Conservation (phyloP, 2,329 filamentous ascomycete genomes). For the Neobulgaria alba region DNA sequence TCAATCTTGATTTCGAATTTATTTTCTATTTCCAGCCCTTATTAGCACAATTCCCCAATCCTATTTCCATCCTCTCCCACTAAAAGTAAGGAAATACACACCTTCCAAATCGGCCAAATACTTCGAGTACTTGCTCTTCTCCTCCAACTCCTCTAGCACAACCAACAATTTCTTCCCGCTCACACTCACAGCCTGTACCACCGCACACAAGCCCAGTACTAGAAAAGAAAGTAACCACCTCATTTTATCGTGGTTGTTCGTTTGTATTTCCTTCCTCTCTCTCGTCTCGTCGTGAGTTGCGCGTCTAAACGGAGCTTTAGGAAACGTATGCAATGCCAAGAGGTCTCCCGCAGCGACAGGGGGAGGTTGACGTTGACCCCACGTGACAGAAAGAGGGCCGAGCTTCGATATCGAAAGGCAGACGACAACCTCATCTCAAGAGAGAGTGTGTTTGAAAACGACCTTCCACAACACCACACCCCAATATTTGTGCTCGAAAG, state of each 20-base stretch:
- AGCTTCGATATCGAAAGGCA: not conserved
- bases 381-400: slow-evolving; percentile 5
- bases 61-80: slow-evolving; percentile 1
- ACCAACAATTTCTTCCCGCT: slow-evolving; percentile 75
- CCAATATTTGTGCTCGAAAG: slow-evolving; percentile 9
- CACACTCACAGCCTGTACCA: slow-evolving; percentile 69
- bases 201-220: slow-evolving; percentile 55
- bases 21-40: no score
- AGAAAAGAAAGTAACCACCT: slow-evolving; percentile 65
- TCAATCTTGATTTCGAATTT: slow-evolving; percentile 76
- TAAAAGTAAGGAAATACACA: slow-evolving; percentile 37
- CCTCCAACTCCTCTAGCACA: slow-evolving; percentile 71
- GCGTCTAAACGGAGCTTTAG: slow-evolving; percentile 27
- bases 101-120: slow-evolving; percentile 68
- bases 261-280: slow-evolving; percentile 5
- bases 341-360: slow-evolving; percentile 5
- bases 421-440: slow-evolving; percentile 7
- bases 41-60: slow-evolving; percentile 13
- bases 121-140: slow-evolving; percentile 75
- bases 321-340: slow-evolving; percentile 31
- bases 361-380: slow-evolving; percentile 4
- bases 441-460: slow-evolving; percentile 8
- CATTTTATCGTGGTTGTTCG: slow-evolving; percentile 42
- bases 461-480: no score
- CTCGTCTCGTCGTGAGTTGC: slow-evolving; percentile 9